A percentile compares a stretch with the other conserved stretches of the same genome.
Conservation (phyloP, 1,284 basidiomycete species). For the Fomitopsis betulina region DNA sequence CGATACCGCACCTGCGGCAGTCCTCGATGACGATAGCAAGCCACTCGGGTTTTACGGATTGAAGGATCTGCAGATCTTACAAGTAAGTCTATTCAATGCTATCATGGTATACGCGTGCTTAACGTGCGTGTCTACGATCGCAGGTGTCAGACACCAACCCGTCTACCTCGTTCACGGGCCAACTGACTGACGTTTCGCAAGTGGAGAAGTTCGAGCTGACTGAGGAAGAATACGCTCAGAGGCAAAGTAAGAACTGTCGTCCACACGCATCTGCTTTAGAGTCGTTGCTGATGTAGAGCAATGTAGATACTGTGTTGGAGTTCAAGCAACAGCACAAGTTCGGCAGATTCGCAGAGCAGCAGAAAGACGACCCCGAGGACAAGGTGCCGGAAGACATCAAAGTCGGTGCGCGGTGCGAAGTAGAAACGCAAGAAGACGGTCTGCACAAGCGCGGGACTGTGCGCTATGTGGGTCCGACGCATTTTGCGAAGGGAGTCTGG, state of each 20-base stretch:
- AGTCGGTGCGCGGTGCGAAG: conserved; percentile 78
- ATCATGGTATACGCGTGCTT: neutral
- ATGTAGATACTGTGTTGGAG: conserved; percentile 80
- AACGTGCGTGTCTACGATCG: neutral
- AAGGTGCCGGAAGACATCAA: conserved; percentile 39
- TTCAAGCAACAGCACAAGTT: conserved; percentile 90
- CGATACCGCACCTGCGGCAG: conserved; percentile 45
- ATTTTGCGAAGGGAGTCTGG: conserved; percentile 79
- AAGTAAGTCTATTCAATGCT: conserved; percentile 41
- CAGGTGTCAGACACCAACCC: conserved; percentile 83
- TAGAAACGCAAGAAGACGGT: conserved; percentile 63
- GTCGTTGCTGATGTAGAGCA: neutral
- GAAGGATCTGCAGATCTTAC: conserved; percentile 66
- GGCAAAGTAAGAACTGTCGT: conserved; percentile 64
- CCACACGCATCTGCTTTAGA: neutral
- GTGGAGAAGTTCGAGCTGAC: conserved; percentile 94
- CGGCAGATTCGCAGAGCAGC: conserved; percentile 74
- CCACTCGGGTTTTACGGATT: conserved; percentile 74
- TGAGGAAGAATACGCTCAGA: conserved; percentile 75
- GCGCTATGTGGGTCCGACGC: conserved; percentile 78
- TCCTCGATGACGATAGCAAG: conserved; percentile 61
- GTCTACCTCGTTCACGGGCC: conserved; percentile 66
- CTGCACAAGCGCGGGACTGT: conserved; percentile 81
- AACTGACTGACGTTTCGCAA: conserved; percentile 79
- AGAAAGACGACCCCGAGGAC: conserved; percentile 31